Evolutionary conservation across 345 rosid genomes (phyloP).

Genomic region (Populus simonii): DNA sequence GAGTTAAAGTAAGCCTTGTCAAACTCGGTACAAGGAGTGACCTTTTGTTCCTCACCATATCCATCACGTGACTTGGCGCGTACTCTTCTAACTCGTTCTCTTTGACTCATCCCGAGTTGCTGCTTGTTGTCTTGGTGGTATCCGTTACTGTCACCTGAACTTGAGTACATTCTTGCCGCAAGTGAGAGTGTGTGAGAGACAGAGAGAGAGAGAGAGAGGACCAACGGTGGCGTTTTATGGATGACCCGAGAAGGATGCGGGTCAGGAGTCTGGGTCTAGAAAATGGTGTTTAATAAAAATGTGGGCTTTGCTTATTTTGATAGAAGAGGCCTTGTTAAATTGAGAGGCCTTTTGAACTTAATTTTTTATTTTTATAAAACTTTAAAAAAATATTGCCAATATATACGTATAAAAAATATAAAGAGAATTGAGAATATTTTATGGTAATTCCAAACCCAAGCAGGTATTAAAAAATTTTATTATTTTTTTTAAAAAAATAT

Average conservation of each 20-base stretch:
- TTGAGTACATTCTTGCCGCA: conserved; percentile 40
- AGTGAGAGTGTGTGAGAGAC: too few species aligned
- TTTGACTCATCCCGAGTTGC: conserved; percentile 27
- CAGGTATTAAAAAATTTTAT: too few species aligned
- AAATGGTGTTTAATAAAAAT: too few species aligned
- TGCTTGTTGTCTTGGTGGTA: conserved; percentile 51
- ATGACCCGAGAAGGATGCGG: neutral
- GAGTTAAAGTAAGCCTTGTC: conserved; percentile 86
- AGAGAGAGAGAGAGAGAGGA: neutral
- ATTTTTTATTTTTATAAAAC: too few species aligned
- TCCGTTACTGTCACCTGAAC: conserved; percentile 49
- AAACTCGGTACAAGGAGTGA: conserved; percentile 73
- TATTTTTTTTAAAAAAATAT: too few species aligned
- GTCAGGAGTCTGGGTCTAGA: neutral
- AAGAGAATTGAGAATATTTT: too few species aligned
- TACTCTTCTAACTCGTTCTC: conserved; percentile 35
- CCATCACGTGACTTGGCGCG: conserved; percentile 40
- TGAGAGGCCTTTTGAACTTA: too few species aligned
- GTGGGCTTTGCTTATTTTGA: too few species aligned
- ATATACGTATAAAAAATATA: too few species aligned
- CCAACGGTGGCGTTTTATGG: neutral
- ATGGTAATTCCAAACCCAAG: too few species aligned
- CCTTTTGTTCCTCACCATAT: conserved; percentile 36
- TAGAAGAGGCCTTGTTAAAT: too few species aligned
- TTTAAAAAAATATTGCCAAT: too few species aligned